Conservation (phyloP, 257 asterid species). For the Solanum okadae region DNA sequence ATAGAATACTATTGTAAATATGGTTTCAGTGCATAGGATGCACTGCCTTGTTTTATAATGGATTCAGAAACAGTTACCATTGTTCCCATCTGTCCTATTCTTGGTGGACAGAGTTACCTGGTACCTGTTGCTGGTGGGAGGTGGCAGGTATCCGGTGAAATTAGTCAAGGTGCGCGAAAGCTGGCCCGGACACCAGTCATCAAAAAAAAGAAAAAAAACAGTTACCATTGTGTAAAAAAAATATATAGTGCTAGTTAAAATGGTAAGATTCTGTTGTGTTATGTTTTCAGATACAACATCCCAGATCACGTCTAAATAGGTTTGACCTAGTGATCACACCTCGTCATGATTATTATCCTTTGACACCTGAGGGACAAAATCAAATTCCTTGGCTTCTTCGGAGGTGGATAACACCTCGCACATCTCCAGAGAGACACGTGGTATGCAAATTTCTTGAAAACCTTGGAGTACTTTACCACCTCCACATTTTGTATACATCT, state of each 20-base stretch:
- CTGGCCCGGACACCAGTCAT: too few relatives aligned
- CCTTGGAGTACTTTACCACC: not conserved
- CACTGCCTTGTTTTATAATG: not conserved
- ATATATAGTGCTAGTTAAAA: not conserved
- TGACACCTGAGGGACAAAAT: conserved; percentile 58
- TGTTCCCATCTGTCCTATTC: not conserved
- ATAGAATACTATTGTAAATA: not conserved
- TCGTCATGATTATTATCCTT: conserved; percentile 75
- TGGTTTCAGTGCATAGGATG: not conserved
- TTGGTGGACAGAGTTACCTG: too few relatives aligned
- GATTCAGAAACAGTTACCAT: not conserved
- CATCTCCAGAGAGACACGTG: conserved; percentile 66
- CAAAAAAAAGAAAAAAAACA: too few relatives aligned
- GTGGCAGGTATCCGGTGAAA: too few relatives aligned
- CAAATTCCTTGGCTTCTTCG: conserved; percentile 62
- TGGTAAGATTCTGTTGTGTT: conserved; percentile 2
- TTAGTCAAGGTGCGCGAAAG: too few relatives aligned
- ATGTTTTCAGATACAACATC: conserved; percentile 77
- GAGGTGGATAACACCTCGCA: conserved; percentile 65
- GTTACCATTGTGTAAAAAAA: not conserved
- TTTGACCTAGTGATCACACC: conserved; percentile 85
- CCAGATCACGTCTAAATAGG: conserved; percentile 64
- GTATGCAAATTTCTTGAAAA: conserved; percentile 31
- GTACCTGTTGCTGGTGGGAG: too few relatives aligned
- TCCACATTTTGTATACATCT: not conserved